phyloP scores from a whole-genome alignment of 768 basidiomycete genomes.

The Phylloporus arenicola region DNA sequence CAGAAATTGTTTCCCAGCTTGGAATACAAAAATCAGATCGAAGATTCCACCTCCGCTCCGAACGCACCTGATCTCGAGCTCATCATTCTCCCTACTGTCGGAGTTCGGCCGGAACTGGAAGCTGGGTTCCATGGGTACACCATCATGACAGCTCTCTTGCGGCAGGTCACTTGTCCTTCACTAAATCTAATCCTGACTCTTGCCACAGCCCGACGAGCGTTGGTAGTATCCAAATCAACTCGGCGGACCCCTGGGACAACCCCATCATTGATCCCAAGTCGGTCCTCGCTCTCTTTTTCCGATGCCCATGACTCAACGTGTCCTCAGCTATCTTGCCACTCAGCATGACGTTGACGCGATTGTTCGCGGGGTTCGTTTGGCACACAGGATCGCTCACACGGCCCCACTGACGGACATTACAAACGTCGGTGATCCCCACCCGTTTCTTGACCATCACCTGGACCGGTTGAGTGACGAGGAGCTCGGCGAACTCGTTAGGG shows the following conservation, averaged over 20 bases:
- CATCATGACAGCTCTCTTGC: conserved; percentile 19
- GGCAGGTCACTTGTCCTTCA: conserved; percentile 10
- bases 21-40: conserved; percentile 24
- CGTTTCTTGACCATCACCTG: conserved; percentile 36
- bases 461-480: conserved; percentile 29
- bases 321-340: conserved; percentile 37
- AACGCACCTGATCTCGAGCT: conserved; percentile 29
- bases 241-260: conserved; percentile 35
- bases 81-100: conserved; percentile 11
- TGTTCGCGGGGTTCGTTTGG: conserved; percentile 37
- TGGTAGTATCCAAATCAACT: conserved; percentile 38
- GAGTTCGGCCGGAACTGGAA: neutral
- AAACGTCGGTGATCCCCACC: conserved; percentile 27
- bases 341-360: conserved; percentile 38
- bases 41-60: conserved; percentile 27
- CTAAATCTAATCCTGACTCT: neutral
- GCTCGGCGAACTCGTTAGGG: conserved; percentile 31
- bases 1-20: conserved; percentile 26
- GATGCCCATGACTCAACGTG: neutral
- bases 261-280: conserved; percentile 45
- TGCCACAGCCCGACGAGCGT: conserved; percentile 38
- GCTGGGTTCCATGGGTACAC: conserved; percentile 15
- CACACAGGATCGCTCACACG: conserved; percentile 34
- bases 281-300: conserved; percentile 5
- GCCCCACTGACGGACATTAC: conserved; percentile 35